Conservation (phyloP, 164 flowering plant genomes). For the Chimonanthus praecox region DNA sequence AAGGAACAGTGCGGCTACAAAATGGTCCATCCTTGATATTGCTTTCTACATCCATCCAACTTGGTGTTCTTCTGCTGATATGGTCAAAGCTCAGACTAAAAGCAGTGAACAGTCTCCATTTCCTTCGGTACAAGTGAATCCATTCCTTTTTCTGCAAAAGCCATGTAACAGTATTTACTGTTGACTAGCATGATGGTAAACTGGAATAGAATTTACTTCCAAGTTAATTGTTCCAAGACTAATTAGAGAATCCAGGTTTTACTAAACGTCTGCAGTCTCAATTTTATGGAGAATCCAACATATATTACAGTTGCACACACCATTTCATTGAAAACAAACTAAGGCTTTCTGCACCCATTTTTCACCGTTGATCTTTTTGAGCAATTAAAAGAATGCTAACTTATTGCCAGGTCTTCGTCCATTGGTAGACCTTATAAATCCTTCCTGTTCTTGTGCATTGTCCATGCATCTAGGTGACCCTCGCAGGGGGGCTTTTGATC, state of each 20-base stretch:
- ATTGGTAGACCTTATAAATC: no score
- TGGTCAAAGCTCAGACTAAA: slow-evolving; percentile 4
- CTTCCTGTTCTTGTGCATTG: no score
- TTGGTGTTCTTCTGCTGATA: slow-evolving; percentile 13
- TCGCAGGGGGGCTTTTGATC: no score
- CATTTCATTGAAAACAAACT: no score
- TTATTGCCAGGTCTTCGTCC: no score
- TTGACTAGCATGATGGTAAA: neutral
- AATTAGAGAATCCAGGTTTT: slow-evolving; percentile 5
- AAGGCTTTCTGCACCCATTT: no score
- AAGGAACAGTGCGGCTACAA: neutral
- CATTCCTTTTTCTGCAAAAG: slow-evolving; percentile 13
- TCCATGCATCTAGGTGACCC: no score
- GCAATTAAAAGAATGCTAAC: no score
- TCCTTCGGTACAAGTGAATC: slow-evolving; percentile 11
- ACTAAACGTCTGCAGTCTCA: neutral
- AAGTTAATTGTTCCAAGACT: neutral
- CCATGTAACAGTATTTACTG: neutral
- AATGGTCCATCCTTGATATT: slow-evolving; percentile 49
- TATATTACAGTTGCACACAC: no score
- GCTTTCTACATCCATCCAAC: slow-evolving; percentile 15
- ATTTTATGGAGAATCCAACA: no score
- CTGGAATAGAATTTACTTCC: neutral
- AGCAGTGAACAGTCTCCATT: slow-evolving; percentile 16
- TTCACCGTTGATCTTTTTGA: no score